Evolutionary conservation across 2,329 filamentous ascomycete species (phyloP), one percentile per base, ranked within the genome.

Genomic region (Aureobasidium uvarum): DNA sequence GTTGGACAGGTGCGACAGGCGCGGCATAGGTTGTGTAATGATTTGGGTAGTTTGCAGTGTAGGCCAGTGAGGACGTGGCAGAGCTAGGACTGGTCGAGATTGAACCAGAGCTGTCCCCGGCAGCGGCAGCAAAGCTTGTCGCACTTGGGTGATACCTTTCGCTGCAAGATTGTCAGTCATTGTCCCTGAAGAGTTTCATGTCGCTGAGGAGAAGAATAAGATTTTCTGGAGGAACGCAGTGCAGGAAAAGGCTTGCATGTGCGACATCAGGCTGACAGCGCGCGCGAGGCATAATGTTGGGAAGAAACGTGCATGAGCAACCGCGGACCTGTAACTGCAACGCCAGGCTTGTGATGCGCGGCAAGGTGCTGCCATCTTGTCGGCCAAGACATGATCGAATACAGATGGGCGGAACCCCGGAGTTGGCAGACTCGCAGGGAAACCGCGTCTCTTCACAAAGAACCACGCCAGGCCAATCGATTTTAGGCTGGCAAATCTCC

Each of bases 81-180:
- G 82, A 83, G 70, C 79, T 80, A 66, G 81, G 80, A 71, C 80
- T 82, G 70, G 80, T 80, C 36, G 81, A 82, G 71, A 79, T 80
- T 69, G 81, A 84, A 72, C 83, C 83, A 65, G 80, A 82, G 65
- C 81, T 83, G 67, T 84, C 83, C 76, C 86, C 83, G n/a, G 48
- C 48, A 67, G 84, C 80, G 67, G 84, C 80, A 70, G 84, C 79
- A 70, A 80, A 78, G 72, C 80, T 75, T 67, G 77, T 77, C 68
- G 79, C 46, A 62, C 46, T 54, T 43, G 48, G 71, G 68, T 81
- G 78, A 74, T 83, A 85, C 73, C 83, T 85, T 76, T 73, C 58
- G 46, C 51, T 66, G 66, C 67, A 51, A 50, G 45, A 38, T 51
- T 55, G 66, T 68, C 56, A 68, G 66, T 52, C 48, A 65, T 71